Evolutionary conservation across 805 yeast genomes (phyloP).

Genomic region (Candida xiaguanensis): DNA sequence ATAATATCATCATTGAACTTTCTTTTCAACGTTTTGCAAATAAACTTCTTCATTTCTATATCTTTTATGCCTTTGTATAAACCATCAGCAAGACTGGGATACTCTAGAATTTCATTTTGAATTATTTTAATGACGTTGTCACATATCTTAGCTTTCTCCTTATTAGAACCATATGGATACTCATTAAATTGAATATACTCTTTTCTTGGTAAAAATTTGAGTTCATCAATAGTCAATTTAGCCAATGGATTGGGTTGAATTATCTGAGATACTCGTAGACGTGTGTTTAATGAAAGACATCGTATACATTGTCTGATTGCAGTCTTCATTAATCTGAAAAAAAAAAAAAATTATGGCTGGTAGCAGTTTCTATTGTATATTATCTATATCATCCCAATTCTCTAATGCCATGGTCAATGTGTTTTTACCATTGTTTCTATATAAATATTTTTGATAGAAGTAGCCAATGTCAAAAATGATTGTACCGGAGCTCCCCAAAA

Average conservation of each 20-base stretch:
- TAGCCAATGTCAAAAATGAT: conserved; percentile 69
- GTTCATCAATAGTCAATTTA: conserved; percentile 22
- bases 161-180: conserved; percentile 19
- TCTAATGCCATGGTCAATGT: conserved; percentile 20
- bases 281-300: background rate
- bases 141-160: conserved; percentile 28
- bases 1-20: conserved; percentile 18
- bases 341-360: background rate
- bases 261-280: conserved; percentile 4
- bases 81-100: conserved; percentile 21
- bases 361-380: background rate
- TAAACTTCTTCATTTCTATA: conserved; percentile 12
- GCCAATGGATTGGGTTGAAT: conserved; percentile 33
- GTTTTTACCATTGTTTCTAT: conserved; percentile 19
- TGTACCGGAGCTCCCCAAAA: conserved; percentile 85
- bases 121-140: conserved; percentile 25
- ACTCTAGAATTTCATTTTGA: conserved; percentile 24
- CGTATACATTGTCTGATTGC: background rate
- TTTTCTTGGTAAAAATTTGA: conserved; percentile 17
- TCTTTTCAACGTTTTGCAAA: conserved; percentile 15
- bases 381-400: conserved; percentile 13
- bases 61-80: conserved; percentile 20
- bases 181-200: conserved; percentile 25
- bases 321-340: background rate
- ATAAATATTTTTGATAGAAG: conserved; percentile 55